These are phyloP conservation scores for Limonium bicolor DNA, from an alignment of 148 eudicot species.

Conservation along the genomic window DNA sequence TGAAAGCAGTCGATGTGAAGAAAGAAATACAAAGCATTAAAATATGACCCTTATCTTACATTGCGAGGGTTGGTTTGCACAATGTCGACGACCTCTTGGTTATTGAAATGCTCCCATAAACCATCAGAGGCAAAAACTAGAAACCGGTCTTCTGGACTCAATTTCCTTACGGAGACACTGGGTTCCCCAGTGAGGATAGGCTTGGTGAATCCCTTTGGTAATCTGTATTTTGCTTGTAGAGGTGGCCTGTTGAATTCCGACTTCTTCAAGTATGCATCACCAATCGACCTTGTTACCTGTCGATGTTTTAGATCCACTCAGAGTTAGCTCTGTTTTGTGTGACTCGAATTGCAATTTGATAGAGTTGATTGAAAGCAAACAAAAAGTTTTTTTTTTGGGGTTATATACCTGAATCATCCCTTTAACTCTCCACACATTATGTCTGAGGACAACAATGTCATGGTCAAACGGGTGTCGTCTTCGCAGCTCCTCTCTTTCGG, in stretches of 20 bases:
- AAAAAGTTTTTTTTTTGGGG: background rate
- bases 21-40: background rate
- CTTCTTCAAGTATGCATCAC: slow-evolving; percentile 76
- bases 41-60: slow-evolving; percentile 25
- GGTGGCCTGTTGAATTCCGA: slow-evolving; percentile 69
- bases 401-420: slow-evolving; percentile 78
- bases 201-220: slow-evolving; percentile 30
- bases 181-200: slow-evolving; percentile 68
- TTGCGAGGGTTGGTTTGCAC: slow-evolving; percentile 38
- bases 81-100: slow-evolving; percentile 73
- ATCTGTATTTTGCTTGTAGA: slow-evolving; percentile 47
- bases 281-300: slow-evolving; percentile 76
- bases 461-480: slow-evolving; percentile 58
- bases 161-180: slow-evolving; percentile 31
- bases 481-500: slow-evolving; percentile 51
- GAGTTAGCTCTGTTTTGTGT: too few relatives aligned
- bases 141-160: slow-evolving; percentile 54
- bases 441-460: slow-evolving; percentile 55
- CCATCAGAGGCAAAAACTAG: slow-evolving; percentile 84
- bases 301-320: background rate
- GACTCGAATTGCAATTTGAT: background rate
- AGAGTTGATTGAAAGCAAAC: background rate
- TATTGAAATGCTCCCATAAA: slow-evolving; percentile 82
- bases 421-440: slow-evolving; percentile 90
- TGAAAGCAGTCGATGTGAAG: background rate